Evolutionary conservation across 345 rosid genomes (phyloP).

Genomic region (Eucalyptus shirleyi): DNA sequence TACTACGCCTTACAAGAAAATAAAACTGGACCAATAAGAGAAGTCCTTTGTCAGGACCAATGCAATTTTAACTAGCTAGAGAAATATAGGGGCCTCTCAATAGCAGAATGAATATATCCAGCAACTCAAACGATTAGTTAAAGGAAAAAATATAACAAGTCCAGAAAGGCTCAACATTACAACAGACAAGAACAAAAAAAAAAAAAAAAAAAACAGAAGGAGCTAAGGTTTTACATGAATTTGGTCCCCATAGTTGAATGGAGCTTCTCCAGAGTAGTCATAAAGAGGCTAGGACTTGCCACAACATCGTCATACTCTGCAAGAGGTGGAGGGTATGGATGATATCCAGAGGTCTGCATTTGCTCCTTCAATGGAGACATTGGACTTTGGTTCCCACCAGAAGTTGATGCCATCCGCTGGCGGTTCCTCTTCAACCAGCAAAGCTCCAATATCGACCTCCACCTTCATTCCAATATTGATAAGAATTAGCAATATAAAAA

Average conservation of each 20-base stretch:
- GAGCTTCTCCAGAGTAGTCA: slow-evolving; percentile 60
- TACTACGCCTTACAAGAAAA: neutral
- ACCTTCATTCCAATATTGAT: neutral
- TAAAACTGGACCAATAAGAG: neutral
- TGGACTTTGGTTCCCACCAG: slow-evolving; percentile 52
- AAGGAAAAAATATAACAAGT: neutral
- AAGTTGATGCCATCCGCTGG: slow-evolving; percentile 66
- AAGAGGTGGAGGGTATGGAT: slow-evolving; percentile 43
- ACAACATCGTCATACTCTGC: slow-evolving; percentile 66
- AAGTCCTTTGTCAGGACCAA: neutral
- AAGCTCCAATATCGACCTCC: neutral
- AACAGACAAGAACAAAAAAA: neutral
- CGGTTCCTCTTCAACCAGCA: neutral
- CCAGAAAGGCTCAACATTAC: neutral
- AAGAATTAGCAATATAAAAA: neutral
- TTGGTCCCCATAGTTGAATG: slow-evolving; percentile 80
- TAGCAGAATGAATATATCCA: neutral
- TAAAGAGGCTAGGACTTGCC: slow-evolving; percentile 47
- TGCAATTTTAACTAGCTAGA: neutral
- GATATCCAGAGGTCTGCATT: slow-evolving; percentile 1
- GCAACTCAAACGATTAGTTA: neutral
- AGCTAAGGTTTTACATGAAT: slow-evolving; percentile 53
- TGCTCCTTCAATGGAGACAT: slow-evolving; percentile 30
- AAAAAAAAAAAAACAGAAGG: neutral
- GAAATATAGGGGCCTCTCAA: neutral